Conservation (phyloP, 768 basidiomycete genomes). For the Suillus americanus region DNA sequence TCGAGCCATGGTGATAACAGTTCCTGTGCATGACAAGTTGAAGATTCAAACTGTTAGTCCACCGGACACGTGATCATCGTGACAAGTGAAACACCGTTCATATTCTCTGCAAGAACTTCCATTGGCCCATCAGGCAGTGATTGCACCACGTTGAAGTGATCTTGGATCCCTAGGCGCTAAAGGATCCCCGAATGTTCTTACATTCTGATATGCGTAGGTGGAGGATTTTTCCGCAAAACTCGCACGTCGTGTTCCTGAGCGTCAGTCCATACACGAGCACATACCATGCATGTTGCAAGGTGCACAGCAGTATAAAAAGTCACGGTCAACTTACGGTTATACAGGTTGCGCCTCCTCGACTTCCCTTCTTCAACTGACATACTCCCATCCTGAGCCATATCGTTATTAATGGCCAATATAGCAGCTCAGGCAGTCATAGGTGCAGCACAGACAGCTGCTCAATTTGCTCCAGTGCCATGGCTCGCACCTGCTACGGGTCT, state of each 20-base stretch:
- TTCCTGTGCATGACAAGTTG: not conserved
- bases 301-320: not conserved
- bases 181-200: not conserved
- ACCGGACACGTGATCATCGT: constrained; percentile 16
- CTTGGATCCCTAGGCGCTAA: not conserved
- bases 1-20: constrained; percentile 19
- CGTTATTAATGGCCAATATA: constrained; percentile 12
- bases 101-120: not conserved
- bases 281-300: not conserved
- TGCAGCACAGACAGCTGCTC: constrained; percentile 44
- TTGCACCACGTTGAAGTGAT: not conserved
- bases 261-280: not conserved
- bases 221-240: not conserved
- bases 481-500: constrained; percentile 42
- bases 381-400: constrained; percentile 1
- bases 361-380: not conserved
- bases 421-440: constrained; percentile 15
- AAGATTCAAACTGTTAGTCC: too few relatives aligned
- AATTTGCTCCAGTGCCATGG: constrained; percentile 49
- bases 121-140: not conserved
- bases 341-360: not conserved
- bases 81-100: not conserved
- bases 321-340: not conserved
- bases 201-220: not conserved
- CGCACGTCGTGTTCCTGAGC: not conserved